These are phyloP conservation scores for Aspergillus sp. DNA, from an alignment of 2,329 filamentous ascomycete genomes.

Conservation along the genomic window DNA sequence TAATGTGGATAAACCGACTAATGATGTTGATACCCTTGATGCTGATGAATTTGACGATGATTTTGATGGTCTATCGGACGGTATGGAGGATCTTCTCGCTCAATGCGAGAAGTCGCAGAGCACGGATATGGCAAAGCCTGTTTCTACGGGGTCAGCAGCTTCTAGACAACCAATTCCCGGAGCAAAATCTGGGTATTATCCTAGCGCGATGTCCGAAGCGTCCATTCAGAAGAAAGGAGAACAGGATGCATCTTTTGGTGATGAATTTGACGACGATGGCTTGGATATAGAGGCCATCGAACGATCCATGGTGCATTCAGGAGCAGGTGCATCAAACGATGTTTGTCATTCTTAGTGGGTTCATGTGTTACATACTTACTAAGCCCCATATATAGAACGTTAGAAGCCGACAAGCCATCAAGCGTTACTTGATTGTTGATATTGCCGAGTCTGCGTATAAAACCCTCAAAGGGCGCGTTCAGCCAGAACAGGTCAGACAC, in stretches of 20 bases:
- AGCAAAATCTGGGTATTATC: background rate
- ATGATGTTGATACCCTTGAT: conserved; percentile 7
- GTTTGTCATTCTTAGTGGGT: conserved; percentile 50
- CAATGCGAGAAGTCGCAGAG: conserved; percentile 51
- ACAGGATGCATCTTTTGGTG: conserved; percentile 54
- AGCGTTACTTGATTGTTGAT: conserved; percentile 80
- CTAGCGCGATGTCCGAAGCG: background rate
- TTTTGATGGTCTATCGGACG: conserved; percentile 61
- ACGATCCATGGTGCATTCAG: conserved; percentile 56
- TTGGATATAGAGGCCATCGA: conserved; percentile 68
- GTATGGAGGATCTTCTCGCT: conserved; percentile 60
- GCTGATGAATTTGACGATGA: conserved; percentile 69
- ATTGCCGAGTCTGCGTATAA: conserved; percentile 70
- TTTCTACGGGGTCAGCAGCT: conserved; percentile 19
- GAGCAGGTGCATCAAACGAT: conserved; percentile 72
- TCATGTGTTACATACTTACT: conserved; percentile 52
- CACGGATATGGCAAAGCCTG: conserved; percentile 14
- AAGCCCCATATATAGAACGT: conserved; percentile 67
- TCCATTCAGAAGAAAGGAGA: conserved; percentile 19
- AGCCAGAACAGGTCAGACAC: conserved; percentile 69
- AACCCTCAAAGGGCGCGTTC: conserved; percentile 61
- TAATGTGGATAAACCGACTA: background rate
- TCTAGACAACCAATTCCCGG: conserved; percentile 15
- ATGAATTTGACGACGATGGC: conserved; percentile 71
- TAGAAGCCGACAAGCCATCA: conserved; percentile 70